Conservation (phyloP, 176 grass and related monocot genomes). For the Musa beccarii region DNA sequence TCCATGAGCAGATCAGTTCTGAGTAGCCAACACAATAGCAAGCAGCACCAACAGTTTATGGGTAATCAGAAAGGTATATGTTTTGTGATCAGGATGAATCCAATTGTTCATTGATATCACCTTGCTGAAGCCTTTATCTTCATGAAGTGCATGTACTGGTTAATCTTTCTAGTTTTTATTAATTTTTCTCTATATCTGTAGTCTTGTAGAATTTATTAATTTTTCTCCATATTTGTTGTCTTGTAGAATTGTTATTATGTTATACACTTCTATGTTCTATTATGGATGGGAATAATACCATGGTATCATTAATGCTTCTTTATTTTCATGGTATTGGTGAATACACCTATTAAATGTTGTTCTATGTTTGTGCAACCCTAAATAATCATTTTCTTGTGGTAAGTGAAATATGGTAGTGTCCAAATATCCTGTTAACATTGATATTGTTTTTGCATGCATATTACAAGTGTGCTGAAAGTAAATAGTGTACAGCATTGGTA, state of each 20-base stretch:
- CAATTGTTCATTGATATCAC: no score
- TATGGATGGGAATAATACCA: neutral
- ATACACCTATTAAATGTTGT: neutral
- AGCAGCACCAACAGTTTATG: slow-evolving; percentile 32
- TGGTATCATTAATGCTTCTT: neutral
- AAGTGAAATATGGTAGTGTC: no score
- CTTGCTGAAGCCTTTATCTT: no score
- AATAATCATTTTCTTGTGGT: no score
- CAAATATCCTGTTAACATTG: no score
- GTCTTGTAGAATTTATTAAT: neutral
- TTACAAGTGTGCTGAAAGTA: no score
- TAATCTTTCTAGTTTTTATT: no score
- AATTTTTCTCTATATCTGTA: neutral
- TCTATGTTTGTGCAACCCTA: no score
- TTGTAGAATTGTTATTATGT: no score
- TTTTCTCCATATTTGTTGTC: neutral
- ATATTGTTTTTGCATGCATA: no score
- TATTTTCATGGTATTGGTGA: neutral
- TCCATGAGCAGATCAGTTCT: slow-evolving; percentile 29
- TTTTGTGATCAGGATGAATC: neutral
- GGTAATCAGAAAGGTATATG: slow-evolving; percentile 49
- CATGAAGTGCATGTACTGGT: no score
- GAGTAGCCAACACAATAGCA: slow-evolving; percentile 32
- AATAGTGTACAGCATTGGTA: no score
- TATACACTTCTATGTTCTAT: neutral